These are phyloP conservation scores for Fusarium staphyleae DNA, from an alignment of 2,329 filamentous ascomycete genomes.

Conservation along the genomic window DNA sequence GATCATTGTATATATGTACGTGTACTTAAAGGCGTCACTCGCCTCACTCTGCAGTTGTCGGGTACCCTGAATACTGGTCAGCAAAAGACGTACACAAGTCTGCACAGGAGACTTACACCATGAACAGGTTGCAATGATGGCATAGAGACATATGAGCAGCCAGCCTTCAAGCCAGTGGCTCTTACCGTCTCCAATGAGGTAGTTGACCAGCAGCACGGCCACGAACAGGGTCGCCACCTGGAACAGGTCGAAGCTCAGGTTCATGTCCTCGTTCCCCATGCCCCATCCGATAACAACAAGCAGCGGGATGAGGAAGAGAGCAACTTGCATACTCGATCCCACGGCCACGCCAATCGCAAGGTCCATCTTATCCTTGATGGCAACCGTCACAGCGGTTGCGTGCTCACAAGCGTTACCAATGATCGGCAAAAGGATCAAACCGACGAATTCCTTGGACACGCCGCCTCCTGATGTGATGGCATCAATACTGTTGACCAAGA, in stretches of 20 bases:
- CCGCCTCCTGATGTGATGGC: slow-evolving; percentile 65
- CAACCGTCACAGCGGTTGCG: slow-evolving; percentile 80
- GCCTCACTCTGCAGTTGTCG: too few relatives aligned
- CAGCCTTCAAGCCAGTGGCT: slow-evolving; percentile 84
- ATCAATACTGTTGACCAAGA: slow-evolving; percentile 77
- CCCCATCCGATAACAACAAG: slow-evolving; percentile 82
- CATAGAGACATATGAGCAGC: slow-evolving; percentile 77
- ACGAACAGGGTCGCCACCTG: slow-evolving; percentile 88
- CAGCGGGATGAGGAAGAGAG: slow-evolving; percentile 78
- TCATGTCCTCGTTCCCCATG: slow-evolving; percentile 75
- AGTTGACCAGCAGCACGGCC: slow-evolving; percentile 84
- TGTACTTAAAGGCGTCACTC: too few relatives aligned
- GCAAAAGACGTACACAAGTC: neutral
- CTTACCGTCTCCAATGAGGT: slow-evolving; percentile 82
- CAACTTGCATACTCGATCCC: slow-evolving; percentile 81
- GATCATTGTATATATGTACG: too few relatives aligned
- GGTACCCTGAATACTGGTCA: slow-evolving; percentile 31
- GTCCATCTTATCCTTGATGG: slow-evolving; percentile 86
- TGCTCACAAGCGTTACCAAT: slow-evolving; percentile 87
- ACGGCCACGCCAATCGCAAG: slow-evolving; percentile 82
- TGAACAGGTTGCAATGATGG: slow-evolving; percentile 77
- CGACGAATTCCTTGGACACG: slow-evolving; percentile 77
- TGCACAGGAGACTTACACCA: slow-evolving; percentile 59
- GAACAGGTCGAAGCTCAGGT: slow-evolving; percentile 85
- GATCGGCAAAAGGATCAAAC: slow-evolving; percentile 80